Base-by-base conservation (phyloP, 768 basidiomycete genomes). In the Trametes maxima region DNA sequence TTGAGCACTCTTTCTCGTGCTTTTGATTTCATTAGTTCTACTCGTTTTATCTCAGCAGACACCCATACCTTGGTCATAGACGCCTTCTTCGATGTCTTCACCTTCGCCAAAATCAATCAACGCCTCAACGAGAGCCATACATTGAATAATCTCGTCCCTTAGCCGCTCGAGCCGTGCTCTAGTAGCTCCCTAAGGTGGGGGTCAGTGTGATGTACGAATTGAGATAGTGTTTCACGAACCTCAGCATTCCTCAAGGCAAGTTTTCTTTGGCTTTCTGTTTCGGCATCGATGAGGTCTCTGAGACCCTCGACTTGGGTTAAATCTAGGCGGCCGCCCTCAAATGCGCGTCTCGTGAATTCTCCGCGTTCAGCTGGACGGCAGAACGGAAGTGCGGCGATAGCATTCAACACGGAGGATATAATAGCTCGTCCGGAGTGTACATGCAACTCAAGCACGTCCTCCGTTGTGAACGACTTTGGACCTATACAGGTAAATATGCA, bases 51-150 rank as follows among this genome's bases (percentile, higher is more conserved):
- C 2, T 58, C 59, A 24, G 44, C 25, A 57, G 17, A 28, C 36
- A 28, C 22, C 22, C 12, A 44, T 57, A 90, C 94, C 91, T 76
- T 83, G 78, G 11, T 87, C 87, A 65, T 84, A 86, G 19, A 93
- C 85, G 10, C 82, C 87, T n/a, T 89, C 89, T 68, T 95, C 93
- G 42, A 95, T 83, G 37, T 92, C 90, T 68, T 95, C 94, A 14
- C 88, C 90, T 74, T 97, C 94, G 6, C 92, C 92, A 73, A 95
- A 97, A 72, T 96, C 94, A 55, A 97, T 95, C 19, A 95, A 75
- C 0, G 94, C 95, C 73, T 97, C 95, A 4, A 93, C 79, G 63
- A 86, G 81, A 12, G 94, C 86, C 21, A 94, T 82, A 51, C 88
- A 89, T 28, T 82, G 78, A 22, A 96, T 82, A 17, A 92, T 86